Base-by-base conservation (phyloP, 139 green algal species). In the Diplosphaera chodatii region DNA sequence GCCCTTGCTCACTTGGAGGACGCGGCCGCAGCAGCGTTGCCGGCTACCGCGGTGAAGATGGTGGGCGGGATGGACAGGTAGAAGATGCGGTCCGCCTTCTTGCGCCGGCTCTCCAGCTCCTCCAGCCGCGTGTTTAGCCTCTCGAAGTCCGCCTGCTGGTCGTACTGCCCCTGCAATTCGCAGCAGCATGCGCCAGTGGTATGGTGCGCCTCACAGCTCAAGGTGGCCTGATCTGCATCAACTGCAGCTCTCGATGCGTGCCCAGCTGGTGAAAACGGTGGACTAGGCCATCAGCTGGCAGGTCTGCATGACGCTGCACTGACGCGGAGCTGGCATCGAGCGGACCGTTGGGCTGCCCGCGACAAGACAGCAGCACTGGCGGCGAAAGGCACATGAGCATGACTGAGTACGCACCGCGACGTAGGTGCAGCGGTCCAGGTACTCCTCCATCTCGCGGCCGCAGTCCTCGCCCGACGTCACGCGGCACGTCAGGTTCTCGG, bases 31-130 rank as follows among this genome's bases (percentile, higher is more conserved):
- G 90, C 85, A 4, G 92, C 92, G 34, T 80, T 81, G 1, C 68
- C 84, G 3, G 92, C 87, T 6, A 91, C 92, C 8, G 78, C 33
- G 6, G 90, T 91, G 82, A 97, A 97, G 64, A 97, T 91, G 40
- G 88, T 91, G 63, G 95, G 95, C 33, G 95, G 95, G 76, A 99
- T 97, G 74, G 95, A 98, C 31, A 99, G 84, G 89, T 98, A 99
- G 81, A 98, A 99, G 48, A 99, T 86, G 65, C 95, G 83, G 82
- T 97, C 94, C 41, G 88, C 83, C 25, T 32, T 41, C 32, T 74
- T 31, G 13, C 30, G 48, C 48, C 25, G 22, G 48, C 48, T 59
- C 16, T 59, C 48, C 48, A 59, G 48, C 48, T 59, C 13, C 48
- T 59, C 48, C 48, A 59, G 48, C 48, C 48, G 48, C 48, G 8